These are phyloP conservation scores for Tieghemiomyces parasiticus DNA, from an alignment of 192 early-diverging fungal genomes.

Conservation along the genomic window DNA sequence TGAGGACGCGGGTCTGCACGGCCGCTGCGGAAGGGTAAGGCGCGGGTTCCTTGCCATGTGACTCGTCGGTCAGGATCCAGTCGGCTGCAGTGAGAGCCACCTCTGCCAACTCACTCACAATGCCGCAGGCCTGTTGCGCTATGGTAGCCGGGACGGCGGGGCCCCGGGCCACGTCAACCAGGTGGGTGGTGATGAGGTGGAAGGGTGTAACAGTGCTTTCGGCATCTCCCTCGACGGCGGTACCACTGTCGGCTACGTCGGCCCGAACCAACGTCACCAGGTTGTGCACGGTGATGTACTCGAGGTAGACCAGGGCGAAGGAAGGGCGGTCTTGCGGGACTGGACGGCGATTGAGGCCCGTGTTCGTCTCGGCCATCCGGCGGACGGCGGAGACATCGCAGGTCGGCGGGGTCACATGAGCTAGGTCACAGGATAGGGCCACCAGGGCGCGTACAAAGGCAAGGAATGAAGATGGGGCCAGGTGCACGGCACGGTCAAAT, in stretches of 20 bases:
- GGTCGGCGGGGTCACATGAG: slow-evolving; percentile 10
- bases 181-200: slow-evolving; percentile 40
- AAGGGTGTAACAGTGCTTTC: neutral
- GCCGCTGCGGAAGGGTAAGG: slow-evolving; percentile 17
- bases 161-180: slow-evolving; percentile 61
- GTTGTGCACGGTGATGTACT: slow-evolving; percentile 19
- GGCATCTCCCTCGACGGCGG: neutral
- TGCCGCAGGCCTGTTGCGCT: slow-evolving; percentile 59
- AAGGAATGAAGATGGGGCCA: slow-evolving; percentile 6
- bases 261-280: slow-evolving; percentile 18
- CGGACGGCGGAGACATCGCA: slow-evolving; percentile 3
- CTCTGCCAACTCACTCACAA: slow-evolving; percentile 64
- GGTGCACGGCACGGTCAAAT: slow-evolving; percentile 12
- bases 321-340: slow-evolving; percentile 21
- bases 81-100: slow-evolving; percentile 59
- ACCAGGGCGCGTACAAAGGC: slow-evolving; percentile 21
- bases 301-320: slow-evolving; percentile 21
- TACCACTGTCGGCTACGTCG: neutral
- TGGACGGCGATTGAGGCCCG: slow-evolving; percentile 30
- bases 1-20: slow-evolving; percentile 46
- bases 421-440: slow-evolving; percentile 18
- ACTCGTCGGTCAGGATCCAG: slow-evolving; percentile 36
- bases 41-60: slow-evolving; percentile 30
- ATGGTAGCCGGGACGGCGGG: slow-evolving; percentile 35
- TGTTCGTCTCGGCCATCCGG: slow-evolving; percentile 15